A percentile compares a stretch with the other conserved stretches of the same genome.
These are phyloP conservation scores for Cladophialophora yegresii DNA, from an alignment of 2,329 filamentous ascomycete genomes.

Conservation along the genomic window DNA sequence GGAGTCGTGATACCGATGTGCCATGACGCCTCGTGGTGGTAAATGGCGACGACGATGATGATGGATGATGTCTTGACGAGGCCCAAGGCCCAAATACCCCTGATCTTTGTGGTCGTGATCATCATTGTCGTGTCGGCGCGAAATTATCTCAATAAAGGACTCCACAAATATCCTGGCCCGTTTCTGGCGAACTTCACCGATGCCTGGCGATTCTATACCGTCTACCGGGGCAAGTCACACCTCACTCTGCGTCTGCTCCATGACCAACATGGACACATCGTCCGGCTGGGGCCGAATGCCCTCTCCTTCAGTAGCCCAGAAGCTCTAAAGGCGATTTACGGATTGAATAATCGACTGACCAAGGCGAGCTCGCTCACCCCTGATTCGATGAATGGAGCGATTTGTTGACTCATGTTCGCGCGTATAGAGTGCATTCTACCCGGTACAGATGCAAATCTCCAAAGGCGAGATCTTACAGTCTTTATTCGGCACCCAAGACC, in stretches of 20 bases:
- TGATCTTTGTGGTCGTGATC: neutral
- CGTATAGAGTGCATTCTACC: constrained; percentile 72
- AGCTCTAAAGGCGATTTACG: constrained; percentile 75
- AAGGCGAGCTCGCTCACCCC: constrained; percentile 55
- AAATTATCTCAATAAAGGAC: neutral
- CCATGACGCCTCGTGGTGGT: neutral
- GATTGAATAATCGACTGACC: constrained; percentile 74
- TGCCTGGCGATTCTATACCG: neutral
- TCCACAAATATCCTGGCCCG: neutral
- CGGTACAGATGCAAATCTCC: constrained; percentile 71
- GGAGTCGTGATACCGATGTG: neutral
- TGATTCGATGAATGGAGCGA: neutral
- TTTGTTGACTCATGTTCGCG: neutral
- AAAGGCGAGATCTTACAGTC: constrained; percentile 68
- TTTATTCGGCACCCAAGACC: constrained; percentile 73
- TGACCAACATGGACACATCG: constrained; percentile 69
- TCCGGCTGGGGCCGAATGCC: constrained; percentile 71
- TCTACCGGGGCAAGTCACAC: neutral
- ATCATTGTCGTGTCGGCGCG: neutral
- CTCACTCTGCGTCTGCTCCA: constrained; percentile 53
- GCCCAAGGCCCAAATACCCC: neutral
- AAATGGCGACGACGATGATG: neutral
- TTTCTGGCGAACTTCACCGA: neutral
- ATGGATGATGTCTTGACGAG: neutral
- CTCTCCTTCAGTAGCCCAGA: constrained; percentile 73